Percentiles rank a stretch among this genome's conserved stretches.
Evolutionary conservation across 2,329 filamentous ascomycete species (phyloP).

Genomic region (Neobulgaria alba): DNA sequence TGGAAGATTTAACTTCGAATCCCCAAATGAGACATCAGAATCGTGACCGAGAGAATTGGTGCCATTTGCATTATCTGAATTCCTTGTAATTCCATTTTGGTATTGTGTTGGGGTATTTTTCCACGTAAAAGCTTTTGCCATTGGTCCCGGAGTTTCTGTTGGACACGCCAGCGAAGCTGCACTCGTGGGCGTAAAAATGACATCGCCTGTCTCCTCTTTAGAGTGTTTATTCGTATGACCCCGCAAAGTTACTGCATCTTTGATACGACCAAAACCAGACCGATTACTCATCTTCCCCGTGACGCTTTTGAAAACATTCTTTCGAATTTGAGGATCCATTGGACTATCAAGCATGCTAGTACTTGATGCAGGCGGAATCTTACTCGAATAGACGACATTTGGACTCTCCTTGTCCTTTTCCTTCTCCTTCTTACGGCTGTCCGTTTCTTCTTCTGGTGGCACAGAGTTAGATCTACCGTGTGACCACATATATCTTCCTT

Average conservation of each 20-base stretch:
- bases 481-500: conserved; percentile 36
- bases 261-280: conserved; percentile 75
- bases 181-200: conserved; percentile 19
- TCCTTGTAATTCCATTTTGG: conserved; percentile 25
- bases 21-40: conserved; percentile 4
- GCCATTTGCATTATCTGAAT: conserved; percentile 4
- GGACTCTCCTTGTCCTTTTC: conserved; percentile 40
- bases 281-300: conserved; percentile 71
- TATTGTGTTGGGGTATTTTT: conserved; percentile 57
- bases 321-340: conserved; percentile 50
- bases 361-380: conserved; percentile 36
- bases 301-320: conserved; percentile 68
- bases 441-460: conserved; percentile 43
- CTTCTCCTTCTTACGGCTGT: conserved; percentile 30
- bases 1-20: conserved; percentile 1
- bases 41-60: neutral
- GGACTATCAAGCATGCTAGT: conserved; percentile 39
- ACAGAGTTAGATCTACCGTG: conserved; percentile 43
- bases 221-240: conserved; percentile 47
- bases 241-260: conserved; percentile 63
- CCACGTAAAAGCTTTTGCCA: conserved; percentile 51
- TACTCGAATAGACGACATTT: conserved; percentile 35
- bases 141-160: conserved; percentile 24
- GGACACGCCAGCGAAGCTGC: conserved; percentile 10
- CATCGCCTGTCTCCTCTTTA: conserved; percentile 37